These are phyloP conservation scores for Globisporangium iwayamae DNA, from an alignment of 352 stramenopile species.

Conservation along the genomic window DNA sequence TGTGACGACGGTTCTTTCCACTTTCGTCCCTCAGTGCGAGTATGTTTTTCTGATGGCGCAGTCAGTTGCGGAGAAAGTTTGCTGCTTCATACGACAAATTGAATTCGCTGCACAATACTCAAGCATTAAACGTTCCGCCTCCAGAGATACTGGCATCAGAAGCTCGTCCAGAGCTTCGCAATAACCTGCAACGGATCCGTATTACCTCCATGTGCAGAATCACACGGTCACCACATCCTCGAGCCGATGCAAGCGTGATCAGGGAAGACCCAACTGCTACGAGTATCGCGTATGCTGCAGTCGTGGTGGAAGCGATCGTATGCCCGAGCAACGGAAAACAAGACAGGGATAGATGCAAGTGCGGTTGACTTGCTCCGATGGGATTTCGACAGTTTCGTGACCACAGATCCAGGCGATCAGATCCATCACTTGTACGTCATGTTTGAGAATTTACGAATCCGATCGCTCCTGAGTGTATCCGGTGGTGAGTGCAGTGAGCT, in stretches of 20 bases:
- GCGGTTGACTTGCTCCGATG: slow-evolving; percentile 12
- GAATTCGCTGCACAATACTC: background rate
- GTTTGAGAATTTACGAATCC: slow-evolving; percentile 14
- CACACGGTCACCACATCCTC: background rate
- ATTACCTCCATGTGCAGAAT: background rate
- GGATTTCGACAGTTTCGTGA: slow-evolving; percentile 14
- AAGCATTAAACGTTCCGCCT: background rate
- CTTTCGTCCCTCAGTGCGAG: background rate
- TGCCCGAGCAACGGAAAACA: background rate
- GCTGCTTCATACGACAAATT: background rate
- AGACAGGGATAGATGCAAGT: background rate
- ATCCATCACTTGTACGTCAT: slow-evolving; percentile 14
- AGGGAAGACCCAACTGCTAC: background rate
- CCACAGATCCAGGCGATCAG: slow-evolving; percentile 8
- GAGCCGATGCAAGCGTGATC: background rate
- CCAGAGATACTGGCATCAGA: background rate
- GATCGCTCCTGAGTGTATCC: slow-evolving; percentile 5
- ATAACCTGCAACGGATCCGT: background rate
- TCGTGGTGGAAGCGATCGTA: background rate
- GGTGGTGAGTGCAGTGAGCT: slow-evolving; percentile 9
- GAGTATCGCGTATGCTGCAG: background rate
- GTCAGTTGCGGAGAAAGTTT: background rate
- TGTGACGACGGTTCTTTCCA: background rate
- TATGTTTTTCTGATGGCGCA: background rate
- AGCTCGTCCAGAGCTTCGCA: background rate